These are phyloP conservation scores for Thielaviopsis musarum DNA, from an alignment of 2,329 filamentous ascomycete species.

Conservation along the genomic window DNA sequence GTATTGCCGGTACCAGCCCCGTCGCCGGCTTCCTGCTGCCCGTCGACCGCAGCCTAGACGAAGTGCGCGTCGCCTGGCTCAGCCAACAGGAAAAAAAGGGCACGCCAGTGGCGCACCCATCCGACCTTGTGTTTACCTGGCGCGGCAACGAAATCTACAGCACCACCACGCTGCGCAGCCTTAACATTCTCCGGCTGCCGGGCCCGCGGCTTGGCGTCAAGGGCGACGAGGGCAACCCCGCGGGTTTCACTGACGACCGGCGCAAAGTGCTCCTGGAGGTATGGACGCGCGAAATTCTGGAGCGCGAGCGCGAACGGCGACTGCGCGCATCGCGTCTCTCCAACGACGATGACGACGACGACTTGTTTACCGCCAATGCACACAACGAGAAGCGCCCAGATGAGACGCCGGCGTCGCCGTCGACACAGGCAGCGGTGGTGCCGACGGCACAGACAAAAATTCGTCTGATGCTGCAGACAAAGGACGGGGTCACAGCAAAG, in stretches of 20 bases:
- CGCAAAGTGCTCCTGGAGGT: conserved; percentile 57
- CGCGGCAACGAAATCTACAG: conserved; percentile 55
- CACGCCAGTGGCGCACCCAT: conserved; percentile 25
- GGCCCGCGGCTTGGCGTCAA: conserved; percentile 25
- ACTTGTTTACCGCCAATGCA: neutral
- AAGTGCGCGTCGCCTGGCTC: conserved; percentile 53
- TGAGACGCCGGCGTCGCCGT: conserved; percentile 1
- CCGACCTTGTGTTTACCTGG: conserved; percentile 62
- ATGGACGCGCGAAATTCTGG: conserved; percentile 51
- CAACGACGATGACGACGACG: neutral
- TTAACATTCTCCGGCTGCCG: conserved; percentile 34
- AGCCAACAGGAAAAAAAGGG: conserved; percentile 35
- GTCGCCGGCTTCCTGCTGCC: conserved; percentile 3
- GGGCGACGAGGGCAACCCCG: conserved; percentile 18
- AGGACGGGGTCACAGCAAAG: conserved; percentile 31
- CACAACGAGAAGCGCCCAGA: conserved; percentile 19
- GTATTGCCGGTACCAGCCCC: conserved; percentile 35
- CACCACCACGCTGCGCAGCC: conserved; percentile 51
- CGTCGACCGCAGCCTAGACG: conserved; percentile 3
- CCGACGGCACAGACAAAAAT: conserved; percentile 22
- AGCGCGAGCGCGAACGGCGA: conserved; percentile 28
- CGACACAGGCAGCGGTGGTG: conserved; percentile 11
- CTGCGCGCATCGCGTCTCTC: neutral
- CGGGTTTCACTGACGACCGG: conserved; percentile 32
- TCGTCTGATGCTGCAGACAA: conserved; percentile 37